Conservation (phyloP, 768 basidiomycete genomes). For the Pisolithus albus region DNA sequence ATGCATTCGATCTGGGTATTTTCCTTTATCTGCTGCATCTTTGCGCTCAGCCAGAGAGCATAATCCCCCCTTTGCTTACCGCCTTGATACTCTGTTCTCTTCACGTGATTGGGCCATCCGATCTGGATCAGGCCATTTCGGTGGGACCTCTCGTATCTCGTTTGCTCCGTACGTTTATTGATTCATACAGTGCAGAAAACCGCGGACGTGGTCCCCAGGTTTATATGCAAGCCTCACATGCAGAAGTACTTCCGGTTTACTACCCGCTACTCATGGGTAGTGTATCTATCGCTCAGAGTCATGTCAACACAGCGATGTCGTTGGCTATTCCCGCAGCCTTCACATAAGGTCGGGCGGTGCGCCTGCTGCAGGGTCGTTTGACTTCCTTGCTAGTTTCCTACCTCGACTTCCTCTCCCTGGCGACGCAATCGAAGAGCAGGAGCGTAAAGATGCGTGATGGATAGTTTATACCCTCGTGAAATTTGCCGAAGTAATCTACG, state of each 20-base stretch:
- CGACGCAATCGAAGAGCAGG: conserved; percentile 30
- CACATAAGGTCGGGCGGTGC: conserved; percentile 30
- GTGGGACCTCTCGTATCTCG: conserved; percentile 41
- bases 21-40: conserved; percentile 54
- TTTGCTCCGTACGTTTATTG: conserved; percentile 40
- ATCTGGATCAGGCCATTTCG: conserved; percentile 29
- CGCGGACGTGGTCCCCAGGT: conserved; percentile 27
- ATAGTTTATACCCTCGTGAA: conserved; percentile 29
- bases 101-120: conserved; percentile 31
- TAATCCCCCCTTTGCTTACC: conserved; percentile 43
- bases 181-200: conserved; percentile 35
- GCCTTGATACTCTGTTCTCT: conserved; percentile 48
- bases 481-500: conserved; percentile 24
- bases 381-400: conserved; percentile 5
- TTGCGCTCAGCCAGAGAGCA: conserved; percentile 31
- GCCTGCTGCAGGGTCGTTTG: neutral
- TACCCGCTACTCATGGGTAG: conserved; percentile 59
- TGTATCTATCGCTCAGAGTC: conserved; percentile 54
- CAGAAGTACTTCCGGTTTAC: conserved; percentile 57
- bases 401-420: conserved; percentile 23
- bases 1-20: conserved; percentile 56
- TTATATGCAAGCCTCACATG: conserved; percentile 51
- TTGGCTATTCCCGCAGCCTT: conserved; percentile 40
- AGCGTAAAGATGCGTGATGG: conserved; percentile 37
- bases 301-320: conserved; percentile 40